phyloP scores from a whole-genome alignment of 768 basidiomycete species.

The Cystofilobasidium ferigula region DNA sequence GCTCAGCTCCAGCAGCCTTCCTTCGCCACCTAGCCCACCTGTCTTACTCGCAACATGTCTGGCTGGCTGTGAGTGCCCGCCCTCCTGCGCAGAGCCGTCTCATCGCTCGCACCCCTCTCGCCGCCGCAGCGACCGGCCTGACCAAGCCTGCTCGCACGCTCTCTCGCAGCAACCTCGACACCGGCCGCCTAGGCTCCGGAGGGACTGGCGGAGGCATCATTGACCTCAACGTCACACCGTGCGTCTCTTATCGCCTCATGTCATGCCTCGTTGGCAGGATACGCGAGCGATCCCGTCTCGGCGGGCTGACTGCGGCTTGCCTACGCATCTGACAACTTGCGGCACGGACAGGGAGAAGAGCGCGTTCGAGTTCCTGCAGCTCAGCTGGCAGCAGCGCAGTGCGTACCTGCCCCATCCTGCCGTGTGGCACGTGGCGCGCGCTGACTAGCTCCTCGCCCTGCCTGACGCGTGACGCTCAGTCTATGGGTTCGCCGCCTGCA shows the following conservation, averaged over 20 bases:
- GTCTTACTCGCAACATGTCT: neutral
- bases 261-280: no score
- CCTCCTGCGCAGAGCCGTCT: neutral
- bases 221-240: slow-evolving; percentile 26
- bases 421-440: no score
- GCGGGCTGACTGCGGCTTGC: no score
- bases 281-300: no score
- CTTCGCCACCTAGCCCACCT: no score
- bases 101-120: neutral
- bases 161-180: slow-evolving; percentile 12
- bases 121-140: neutral
- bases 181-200: slow-evolving; percentile 9
- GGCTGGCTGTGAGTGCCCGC: slow-evolving; percentile 1
- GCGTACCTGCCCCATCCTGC: neutral
- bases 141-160: neutral
- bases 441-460: no score
- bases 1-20: no score
- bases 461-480: neutral
- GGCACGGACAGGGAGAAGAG: slow-evolving; percentile 12
- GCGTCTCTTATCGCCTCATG: neutral
- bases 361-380: slow-evolving; percentile 26
- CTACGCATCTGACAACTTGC: neutral
- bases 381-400: slow-evolving; percentile 18
- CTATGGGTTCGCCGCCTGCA: slow-evolving; percentile 12
- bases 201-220: slow-evolving; percentile 3